Evolutionary conservation across 805 yeast genomes (phyloP).

Genomic region (Cyberlindnera suaveolens): DNA sequence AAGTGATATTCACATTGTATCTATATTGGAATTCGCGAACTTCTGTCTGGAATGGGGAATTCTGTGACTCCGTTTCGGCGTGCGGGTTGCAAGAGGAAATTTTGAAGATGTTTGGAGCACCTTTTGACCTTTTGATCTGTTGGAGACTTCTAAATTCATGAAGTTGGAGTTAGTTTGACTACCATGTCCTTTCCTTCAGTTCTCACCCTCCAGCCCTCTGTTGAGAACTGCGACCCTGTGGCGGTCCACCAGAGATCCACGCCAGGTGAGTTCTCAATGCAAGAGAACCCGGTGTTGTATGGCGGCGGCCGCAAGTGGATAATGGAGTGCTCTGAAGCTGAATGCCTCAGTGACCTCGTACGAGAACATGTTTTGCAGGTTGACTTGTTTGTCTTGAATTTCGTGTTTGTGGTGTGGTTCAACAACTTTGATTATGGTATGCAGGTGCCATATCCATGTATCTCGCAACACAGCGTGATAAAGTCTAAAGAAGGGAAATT

Average conservation of each 20-base stretch:
- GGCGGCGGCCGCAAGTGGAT: conserved; percentile 37
- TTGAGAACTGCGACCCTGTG: conserved; percentile 28
- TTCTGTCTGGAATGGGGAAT: no score
- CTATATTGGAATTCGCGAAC: no score
- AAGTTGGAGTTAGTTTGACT: not conserved
- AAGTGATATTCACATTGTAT: not conserved
- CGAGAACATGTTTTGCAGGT: conserved; percentile 13
- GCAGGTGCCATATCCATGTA: conserved; percentile 27
- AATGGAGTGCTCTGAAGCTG: conserved; percentile 9
- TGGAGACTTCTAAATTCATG: no score
- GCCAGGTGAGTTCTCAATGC: conserved; percentile 14
- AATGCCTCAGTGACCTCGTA: conserved; percentile 9
- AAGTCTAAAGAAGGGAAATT: conserved; percentile 3
- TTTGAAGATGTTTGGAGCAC: no score
- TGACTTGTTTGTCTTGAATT: conserved; percentile 33
- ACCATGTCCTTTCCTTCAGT: not conserved
- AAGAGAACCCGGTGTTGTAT: conserved; percentile 28
- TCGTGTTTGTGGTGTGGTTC: conserved; percentile 35
- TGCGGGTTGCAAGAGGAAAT: no score
- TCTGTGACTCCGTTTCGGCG: no score
- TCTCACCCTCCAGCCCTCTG: conserved; percentile 8
- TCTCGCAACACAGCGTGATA: conserved; percentile 3
- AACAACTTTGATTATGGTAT: conserved; percentile 28
- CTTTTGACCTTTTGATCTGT: no score
- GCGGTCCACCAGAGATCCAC: conserved; percentile 11